Conservation (phyloP, 2,329 filamentous ascomycete genomes). For the Colletotrichum neosansevieriae region DNA sequence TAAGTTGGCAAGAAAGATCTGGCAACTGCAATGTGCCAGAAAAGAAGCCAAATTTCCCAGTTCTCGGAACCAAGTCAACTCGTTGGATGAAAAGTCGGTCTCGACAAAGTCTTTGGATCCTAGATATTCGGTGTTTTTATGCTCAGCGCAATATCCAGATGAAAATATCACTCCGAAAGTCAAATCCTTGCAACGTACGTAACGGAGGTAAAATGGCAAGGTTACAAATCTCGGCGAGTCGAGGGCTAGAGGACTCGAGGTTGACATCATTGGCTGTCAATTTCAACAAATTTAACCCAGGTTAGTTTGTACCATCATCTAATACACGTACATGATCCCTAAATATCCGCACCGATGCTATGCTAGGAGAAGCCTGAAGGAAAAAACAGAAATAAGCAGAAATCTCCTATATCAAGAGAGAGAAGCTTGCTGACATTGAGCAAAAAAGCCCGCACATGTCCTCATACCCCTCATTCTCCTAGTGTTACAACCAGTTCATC, state of each 20-base stretch:
- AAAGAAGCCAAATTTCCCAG: too few species aligned
- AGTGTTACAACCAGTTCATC: conserved; percentile 27
- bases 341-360: conserved; percentile 28
- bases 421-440: background rate
- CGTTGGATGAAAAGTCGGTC: too few species aligned
- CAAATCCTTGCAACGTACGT: too few species aligned
- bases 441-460: conserved; percentile 10
- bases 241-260: background rate
- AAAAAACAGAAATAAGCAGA: background rate
- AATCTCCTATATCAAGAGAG: background rate
- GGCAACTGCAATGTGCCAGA: too few species aligned
- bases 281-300: background rate
- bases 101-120: too few species aligned
- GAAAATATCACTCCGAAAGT: too few species aligned
- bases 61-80: too few species aligned
- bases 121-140: too few species aligned
- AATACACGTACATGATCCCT: conserved; percentile 18
- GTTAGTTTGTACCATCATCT: conserved; percentile 12
- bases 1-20: too few species aligned
- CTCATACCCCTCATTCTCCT: background rate
- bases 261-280: background rate
- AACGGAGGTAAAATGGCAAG: too few species aligned
- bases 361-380: background rate
- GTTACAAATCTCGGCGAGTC: background rate
- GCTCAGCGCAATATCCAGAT: too few species aligned